phyloP scores from a whole-genome alignment of 2,329 filamentous ascomycete genomes.

The Epichloe baconii region DNA sequence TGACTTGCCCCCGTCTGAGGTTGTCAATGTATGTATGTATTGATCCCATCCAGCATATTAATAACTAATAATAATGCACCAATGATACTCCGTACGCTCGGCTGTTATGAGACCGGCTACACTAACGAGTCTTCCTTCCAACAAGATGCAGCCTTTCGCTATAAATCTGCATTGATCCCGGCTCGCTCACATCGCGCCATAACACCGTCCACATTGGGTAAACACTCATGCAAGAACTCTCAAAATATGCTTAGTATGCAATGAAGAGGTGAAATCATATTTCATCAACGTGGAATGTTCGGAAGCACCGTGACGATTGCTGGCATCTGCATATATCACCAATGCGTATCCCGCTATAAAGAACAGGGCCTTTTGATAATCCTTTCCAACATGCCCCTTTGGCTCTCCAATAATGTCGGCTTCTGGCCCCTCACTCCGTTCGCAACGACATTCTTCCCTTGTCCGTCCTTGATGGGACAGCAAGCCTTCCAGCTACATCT shows the following conservation, averaged over 20 bases:
- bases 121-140: too few species aligned
- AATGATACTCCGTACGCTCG: not conserved
- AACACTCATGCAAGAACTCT: too few species aligned
- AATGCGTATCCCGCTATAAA: not conserved
- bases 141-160: too few species aligned
- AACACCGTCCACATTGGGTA: too few species aligned
- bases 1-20: not conserved
- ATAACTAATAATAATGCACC: too few species aligned
- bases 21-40: not conserved
- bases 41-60: not conserved
- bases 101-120: not conserved
- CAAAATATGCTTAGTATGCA: not conserved
- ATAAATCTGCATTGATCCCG: too few species aligned
- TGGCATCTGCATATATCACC: constrained; percentile 2
- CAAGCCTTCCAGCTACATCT: not conserved
- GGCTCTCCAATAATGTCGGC: not conserved
- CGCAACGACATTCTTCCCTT: not conserved
- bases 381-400: not conserved
- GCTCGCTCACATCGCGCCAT: too few species aligned
- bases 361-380: not conserved
- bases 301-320: not conserved
- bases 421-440: not conserved
- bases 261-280: not conserved
- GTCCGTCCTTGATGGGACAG: not conserved
- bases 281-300: not conserved